Conservation (phyloP, 352 stramenopile genomes). For the Globisporangium acanthophoron region DNA sequence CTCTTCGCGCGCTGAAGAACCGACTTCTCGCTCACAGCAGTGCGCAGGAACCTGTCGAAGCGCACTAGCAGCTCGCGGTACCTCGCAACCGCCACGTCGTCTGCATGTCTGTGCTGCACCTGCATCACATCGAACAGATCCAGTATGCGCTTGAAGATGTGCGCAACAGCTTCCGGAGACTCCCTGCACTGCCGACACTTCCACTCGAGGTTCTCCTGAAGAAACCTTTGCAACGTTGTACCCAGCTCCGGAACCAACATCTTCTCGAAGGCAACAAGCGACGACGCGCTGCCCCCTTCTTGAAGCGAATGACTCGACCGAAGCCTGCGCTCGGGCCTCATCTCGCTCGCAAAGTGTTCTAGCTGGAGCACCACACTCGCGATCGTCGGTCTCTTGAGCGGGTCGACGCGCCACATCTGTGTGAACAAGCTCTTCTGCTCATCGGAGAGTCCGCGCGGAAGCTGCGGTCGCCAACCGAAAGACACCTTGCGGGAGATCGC, state of each 20-base stretch:
- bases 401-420: background rate
- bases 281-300: background rate
- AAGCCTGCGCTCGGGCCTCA: background rate
- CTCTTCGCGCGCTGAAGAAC: constrained; percentile 2
- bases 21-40: background rate
- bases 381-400: background rate
- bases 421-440: background rate
- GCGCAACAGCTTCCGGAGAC: background rate
- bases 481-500: background rate
- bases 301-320: background rate
- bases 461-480: background rate
- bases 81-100: background rate
- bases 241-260: background rate
- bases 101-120: background rate
- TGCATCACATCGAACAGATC: background rate
- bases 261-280: background rate
- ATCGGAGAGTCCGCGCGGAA: background rate
- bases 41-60: constrained; percentile 4
- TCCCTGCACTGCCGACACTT: background rate
- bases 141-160: background rate
- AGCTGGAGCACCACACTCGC: background rate
- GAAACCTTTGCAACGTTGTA: background rate
- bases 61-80: background rate
- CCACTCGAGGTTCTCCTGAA: background rate
- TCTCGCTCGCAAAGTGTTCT: background rate